Conservation (phyloP, 2,329 filamentous ascomycete species). For the Monosporascus sp. region DNA sequence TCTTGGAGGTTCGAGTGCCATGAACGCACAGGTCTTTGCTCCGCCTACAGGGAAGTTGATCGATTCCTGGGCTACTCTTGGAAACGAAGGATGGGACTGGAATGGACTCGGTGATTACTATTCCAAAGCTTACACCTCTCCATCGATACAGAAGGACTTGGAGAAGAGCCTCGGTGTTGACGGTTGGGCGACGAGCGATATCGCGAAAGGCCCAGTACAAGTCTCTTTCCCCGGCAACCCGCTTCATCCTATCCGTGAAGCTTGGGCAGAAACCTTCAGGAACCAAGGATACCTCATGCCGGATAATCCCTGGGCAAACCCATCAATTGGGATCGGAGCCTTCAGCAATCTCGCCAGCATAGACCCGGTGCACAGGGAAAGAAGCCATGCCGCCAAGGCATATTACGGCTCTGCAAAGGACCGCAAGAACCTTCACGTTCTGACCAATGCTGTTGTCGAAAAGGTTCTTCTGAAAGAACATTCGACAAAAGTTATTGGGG, state of each 20-base stretch:
- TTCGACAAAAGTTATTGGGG: background rate
- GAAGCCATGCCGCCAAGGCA: background rate
- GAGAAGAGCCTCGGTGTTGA: background rate
- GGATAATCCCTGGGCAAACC: background rate
- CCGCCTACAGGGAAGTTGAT: background rate
- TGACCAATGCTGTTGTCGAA: conserved; percentile 1
- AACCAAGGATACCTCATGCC: background rate
- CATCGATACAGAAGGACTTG: background rate
- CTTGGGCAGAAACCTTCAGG: conserved; percentile 1
- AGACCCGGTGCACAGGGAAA: background rate
- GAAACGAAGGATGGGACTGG: conserved; percentile 4
- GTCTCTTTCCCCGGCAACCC: background rate
- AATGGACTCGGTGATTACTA: background rate
- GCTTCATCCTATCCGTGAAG: conserved; percentile 1
- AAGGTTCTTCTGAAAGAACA: conserved; percentile 1
- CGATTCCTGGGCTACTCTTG: conserved; percentile 1
- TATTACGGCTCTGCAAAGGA: conserved; percentile 2
- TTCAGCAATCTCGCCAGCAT: background rate
- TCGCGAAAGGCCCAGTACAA: conserved; percentile 2
- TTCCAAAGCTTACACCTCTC: background rate
- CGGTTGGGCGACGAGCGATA: background rate
- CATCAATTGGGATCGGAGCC: background rate
- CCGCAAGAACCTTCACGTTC: conserved; percentile 1
- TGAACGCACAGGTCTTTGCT: conserved; percentile 1
- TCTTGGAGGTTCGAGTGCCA: background rate